Percentiles rank a stretch among this genome's conserved stretches.
phyloP scores from a whole-genome alignment of 176 grass and related monocot genomes.

The Alopecurus myosuroides region DNA sequence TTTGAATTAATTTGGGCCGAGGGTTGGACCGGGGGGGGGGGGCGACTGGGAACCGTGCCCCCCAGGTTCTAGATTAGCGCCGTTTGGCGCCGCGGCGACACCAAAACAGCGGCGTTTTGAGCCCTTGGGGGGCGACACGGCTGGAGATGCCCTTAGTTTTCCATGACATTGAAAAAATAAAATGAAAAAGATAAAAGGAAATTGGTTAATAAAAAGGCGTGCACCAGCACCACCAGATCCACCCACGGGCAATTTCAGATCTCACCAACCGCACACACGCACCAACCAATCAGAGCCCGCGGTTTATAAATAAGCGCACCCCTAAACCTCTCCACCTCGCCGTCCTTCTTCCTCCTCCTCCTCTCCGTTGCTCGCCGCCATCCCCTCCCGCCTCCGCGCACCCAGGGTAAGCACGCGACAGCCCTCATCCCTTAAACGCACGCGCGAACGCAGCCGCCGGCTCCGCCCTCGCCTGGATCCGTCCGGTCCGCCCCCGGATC shows the following conservation, averaged over 20 bases:
- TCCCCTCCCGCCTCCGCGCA: background rate
- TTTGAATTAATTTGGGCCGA: too few species aligned
- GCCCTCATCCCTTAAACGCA: background rate
- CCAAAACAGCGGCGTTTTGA: too few species aligned
- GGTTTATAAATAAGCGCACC: conserved; percentile 33
- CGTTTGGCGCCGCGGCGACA: too few species aligned
- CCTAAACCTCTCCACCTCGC: conserved; percentile 12
- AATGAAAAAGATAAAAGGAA: background rate
- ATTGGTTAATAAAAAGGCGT: background rate
- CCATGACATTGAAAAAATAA: too few species aligned
- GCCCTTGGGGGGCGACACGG: too few species aligned
- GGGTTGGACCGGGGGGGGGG: too few species aligned
- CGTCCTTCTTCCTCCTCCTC: background rate
- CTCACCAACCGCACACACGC: conserved; percentile 24
- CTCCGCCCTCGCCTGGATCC: background rate
- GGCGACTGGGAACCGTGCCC: too few species aligned
- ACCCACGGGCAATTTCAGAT: background rate
- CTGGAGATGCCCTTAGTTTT: too few species aligned
- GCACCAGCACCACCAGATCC: background rate
- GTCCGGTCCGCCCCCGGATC: background rate
- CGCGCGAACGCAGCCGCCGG: background rate
- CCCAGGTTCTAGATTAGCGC: too few species aligned
- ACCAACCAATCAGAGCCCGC: background rate
- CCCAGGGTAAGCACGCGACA: conserved; percentile 19
- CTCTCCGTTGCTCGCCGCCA: background rate